Percentiles rank a stretch among this genome's conserved stretches.
Evolutionary conservation across 768 basidiomycete genomes (phyloP).

Genomic region (Galerina sulciceps): DNA sequence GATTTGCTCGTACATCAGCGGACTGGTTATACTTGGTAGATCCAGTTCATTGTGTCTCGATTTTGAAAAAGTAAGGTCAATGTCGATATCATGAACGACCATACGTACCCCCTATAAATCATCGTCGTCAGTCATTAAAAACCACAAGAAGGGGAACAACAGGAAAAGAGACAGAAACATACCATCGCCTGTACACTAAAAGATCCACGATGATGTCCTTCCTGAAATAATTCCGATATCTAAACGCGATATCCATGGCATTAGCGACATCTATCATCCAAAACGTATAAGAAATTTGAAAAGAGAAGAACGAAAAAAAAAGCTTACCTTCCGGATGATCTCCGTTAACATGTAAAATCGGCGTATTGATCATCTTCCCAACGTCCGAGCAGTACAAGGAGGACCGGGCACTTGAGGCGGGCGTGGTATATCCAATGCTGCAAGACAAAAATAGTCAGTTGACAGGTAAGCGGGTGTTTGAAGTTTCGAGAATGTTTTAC

Average conservation of each 20-base stretch:
- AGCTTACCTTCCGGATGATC: slow-evolving; percentile 80
- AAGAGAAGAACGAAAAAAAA: neutral
- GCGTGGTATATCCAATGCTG: slow-evolving; percentile 93
- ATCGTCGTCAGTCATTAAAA: neutral
- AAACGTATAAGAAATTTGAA: neutral
- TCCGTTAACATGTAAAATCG: slow-evolving; percentile 90
- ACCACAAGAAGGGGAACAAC: neutral
- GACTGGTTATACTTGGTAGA: slow-evolving; percentile 85
- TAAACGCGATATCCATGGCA: slow-evolving; percentile 87
- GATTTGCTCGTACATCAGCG: slow-evolving; percentile 91
- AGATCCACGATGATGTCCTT: slow-evolving; percentile 88
- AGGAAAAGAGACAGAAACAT: slow-evolving; percentile 18
- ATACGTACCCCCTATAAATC: slow-evolving; percentile 41
- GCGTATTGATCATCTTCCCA: slow-evolving; percentile 90
- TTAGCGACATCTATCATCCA: slow-evolving; percentile 68
- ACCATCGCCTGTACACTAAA: slow-evolving; percentile 87
- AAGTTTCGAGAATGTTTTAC: slow-evolving; percentile 32
- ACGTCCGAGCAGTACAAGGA: slow-evolving; percentile 88
- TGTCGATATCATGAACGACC: too few species aligned
- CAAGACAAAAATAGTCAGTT: slow-evolving; percentile 1
- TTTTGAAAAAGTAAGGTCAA: too few species aligned
- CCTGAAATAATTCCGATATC: slow-evolving; percentile 81
- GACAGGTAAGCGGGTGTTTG: neutral
- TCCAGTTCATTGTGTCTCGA: slow-evolving; percentile 87
- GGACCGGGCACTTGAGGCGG: slow-evolving; percentile 81